Conservation (phyloP, 2,329 filamentous ascomycete species). For the Graphilbum sp. region DNA sequence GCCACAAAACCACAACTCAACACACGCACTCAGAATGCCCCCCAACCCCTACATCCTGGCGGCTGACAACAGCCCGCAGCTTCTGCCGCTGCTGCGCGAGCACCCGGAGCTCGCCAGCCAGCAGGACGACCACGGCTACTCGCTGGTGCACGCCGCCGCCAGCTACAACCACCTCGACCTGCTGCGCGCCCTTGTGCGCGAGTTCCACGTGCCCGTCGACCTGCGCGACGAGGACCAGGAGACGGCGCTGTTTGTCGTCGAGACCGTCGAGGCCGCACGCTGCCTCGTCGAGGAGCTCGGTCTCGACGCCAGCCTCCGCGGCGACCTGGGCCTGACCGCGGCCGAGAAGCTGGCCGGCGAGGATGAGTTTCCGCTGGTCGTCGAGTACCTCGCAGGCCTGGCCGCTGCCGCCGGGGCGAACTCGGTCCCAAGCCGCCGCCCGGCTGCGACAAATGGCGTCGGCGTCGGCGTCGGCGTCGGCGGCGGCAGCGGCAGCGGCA, state of each 20-base stretch:
- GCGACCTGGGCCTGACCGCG: conserved; percentile 64
- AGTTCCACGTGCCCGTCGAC: conserved; percentile 65
- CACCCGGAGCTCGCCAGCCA: conserved; percentile 60
- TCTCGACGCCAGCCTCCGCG: conserved; percentile 47
- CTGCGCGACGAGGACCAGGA: conserved; percentile 82
- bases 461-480: conserved; percentile 6
- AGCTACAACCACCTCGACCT: conserved; percentile 83
- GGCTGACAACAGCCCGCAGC: conserved; percentile 59
- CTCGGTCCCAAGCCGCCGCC: too few relatives aligned
- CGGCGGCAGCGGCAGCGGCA: conserved; percentile 12
- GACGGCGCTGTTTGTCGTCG: conserved; percentile 86
- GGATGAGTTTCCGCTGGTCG: conserved; percentile 60
- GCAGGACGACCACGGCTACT: conserved; percentile 89
- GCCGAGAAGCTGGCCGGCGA: conserved; percentile 66
- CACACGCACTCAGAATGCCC: conserved; percentile 20
- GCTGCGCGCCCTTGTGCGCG: conserved; percentile 55
- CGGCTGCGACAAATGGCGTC: too few relatives aligned
- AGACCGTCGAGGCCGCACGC: conserved; percentile 62
- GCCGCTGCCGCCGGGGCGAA: too few relatives aligned
- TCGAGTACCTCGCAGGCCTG: conserved; percentile 44
- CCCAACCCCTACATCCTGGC: conserved; percentile 59
- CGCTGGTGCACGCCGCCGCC: conserved; percentile 77
- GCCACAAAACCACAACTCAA: too few relatives aligned
- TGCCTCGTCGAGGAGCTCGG: conserved; percentile 71
- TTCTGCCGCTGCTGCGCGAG: conserved; percentile 58